Evolutionary conservation across 257 asterid species (phyloP), one percentile per base, ranked within the genome.

Genomic region (Dorcoceras hygrometricum): DNA sequence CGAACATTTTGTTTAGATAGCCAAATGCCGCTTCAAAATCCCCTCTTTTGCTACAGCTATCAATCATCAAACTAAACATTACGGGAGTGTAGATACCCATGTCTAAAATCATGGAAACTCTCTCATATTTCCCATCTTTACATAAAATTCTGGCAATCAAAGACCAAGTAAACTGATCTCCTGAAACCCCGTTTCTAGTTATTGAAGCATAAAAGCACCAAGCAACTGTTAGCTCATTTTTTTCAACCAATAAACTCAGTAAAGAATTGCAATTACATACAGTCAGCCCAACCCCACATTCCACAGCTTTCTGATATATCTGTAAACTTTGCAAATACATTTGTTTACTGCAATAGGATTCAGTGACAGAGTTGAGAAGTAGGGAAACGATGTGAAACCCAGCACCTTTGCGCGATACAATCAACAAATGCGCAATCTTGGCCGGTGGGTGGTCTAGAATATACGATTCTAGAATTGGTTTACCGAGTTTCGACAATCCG

Each of bases 201-300:
- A 79, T 70, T 3, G 87, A 79, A 81, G 87, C 80, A 79, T 75
- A 87, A 63, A 69, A 81, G 73, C 96, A 82, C 95, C 91, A 91
- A 31, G 81, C 89, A 36, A 82, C 34, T 59, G 71, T 77, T 5
- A 69, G 27, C 78, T 85, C 92, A 74, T 85, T 78, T 62, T 77
- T 75, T 19, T 80, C 83, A 57, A 20, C 59, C 50, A 91, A 79
- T 77, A 85, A 67, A 46, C 60, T 69, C 62, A 91, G 83, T 80
- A 91, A 71, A 10, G 68, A 50, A 73, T 87, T 83, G 66, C 86
- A 83, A 68, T 71, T 57, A 69, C 46, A 76, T 3, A 71, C 48
- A 57, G 78, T 76, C 59, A 85, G 71, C n/a, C 63, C 54, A 68
- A 68, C 67, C 4, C 91, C 77, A 67, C 32, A 74, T 48, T 48